A percentile compares a stretch with the other conserved stretches of the same genome.
phyloP scores from a whole-genome alignment of 805 yeast species.

The Wickerhamiella musiphila region DNA sequence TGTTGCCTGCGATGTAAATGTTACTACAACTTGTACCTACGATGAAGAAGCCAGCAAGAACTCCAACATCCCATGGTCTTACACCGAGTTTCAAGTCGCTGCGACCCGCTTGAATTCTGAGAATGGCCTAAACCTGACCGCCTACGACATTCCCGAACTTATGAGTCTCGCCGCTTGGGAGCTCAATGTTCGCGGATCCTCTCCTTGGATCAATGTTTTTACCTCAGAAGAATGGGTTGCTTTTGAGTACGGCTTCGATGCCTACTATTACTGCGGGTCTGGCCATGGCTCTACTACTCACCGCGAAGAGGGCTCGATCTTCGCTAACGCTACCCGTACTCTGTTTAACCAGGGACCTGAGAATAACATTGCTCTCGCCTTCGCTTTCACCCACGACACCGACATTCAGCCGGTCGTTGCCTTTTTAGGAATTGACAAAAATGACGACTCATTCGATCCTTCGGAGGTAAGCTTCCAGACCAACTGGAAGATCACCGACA shows the following conservation, averaged over 20 bases:
- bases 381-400: slow-evolving; percentile 40
- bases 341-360: slow-evolving; percentile 27
- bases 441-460: slow-evolving; percentile 24
- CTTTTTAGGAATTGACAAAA: slow-evolving; percentile 31
- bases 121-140: slow-evolving; percentile 24
- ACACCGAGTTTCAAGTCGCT: slow-evolving; percentile 9
- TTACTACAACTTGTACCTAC: slow-evolving; percentile 9
- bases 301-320: slow-evolving; percentile 27
- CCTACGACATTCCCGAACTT: slow-evolving; percentile 25
- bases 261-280: slow-evolving; percentile 15
- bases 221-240: slow-evolving; percentile 18
- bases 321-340: slow-evolving; percentile 32
- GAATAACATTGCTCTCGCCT: slow-evolving; percentile 24
- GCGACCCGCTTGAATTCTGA: slow-evolving; percentile 14
- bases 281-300: slow-evolving; percentile 18
- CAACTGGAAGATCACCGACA: slow-evolving; percentile 30
- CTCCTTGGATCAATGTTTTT: slow-evolving; percentile 24
- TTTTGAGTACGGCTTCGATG: slow-evolving; percentile 14
- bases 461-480: slow-evolving; percentile 28
- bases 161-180: slow-evolving; percentile 35
- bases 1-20: slow-evolving; percentile 8
- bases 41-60: slow-evolving; percentile 3
- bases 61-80: slow-evolving; percentile 7
- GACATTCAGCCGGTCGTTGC: slow-evolving; percentile 34
- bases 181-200: slow-evolving; percentile 30